phyloP scores from a whole-genome alignment of 2,329 filamentous ascomycete genomes.

The Monilinia vaccinii-corymbosi region DNA sequence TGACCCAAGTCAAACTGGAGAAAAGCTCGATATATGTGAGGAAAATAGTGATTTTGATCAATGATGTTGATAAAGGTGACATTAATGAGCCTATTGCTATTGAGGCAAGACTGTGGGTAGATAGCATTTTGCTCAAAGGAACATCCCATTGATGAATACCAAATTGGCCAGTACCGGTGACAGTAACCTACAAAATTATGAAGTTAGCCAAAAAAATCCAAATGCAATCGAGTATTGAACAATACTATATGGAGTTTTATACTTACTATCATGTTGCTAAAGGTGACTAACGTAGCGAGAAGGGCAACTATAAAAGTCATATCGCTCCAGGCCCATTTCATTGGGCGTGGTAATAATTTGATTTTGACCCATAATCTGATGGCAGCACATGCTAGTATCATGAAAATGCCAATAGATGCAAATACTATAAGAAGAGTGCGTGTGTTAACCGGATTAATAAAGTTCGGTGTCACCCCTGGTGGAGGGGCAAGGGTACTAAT shows the following conservation, averaged over 20 bases:
- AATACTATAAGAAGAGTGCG: background rate
- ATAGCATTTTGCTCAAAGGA: background rate
- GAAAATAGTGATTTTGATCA: background rate
- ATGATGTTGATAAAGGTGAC: background rate
- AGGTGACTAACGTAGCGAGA: background rate
- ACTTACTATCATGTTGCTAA: background rate
- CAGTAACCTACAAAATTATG: background rate
- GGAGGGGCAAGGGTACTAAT: background rate
- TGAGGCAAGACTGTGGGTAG: background rate
- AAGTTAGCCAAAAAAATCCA: background rate
- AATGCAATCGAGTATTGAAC: background rate
- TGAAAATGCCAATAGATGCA: background rate
- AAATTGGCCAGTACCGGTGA: background rate
- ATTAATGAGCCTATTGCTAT: background rate
- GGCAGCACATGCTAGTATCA: background rate
- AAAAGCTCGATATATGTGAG: background rate
- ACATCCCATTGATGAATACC: background rate
- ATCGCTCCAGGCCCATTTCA: background rate
- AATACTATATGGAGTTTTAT: background rate
- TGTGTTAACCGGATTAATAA: background rate
- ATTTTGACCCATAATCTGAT: background rate
- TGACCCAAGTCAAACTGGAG: rapidly evolving
- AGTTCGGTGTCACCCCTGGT: background rate
- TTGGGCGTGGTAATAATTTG: background rate
- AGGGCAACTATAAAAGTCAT: background rate